Percentiles rank a stretch among this genome's conserved stretches.
Evolutionary conservation across 2,329 filamentous ascomycete genomes (phyloP).

Genomic region (Pseudogymnoascus sp.): DNA sequence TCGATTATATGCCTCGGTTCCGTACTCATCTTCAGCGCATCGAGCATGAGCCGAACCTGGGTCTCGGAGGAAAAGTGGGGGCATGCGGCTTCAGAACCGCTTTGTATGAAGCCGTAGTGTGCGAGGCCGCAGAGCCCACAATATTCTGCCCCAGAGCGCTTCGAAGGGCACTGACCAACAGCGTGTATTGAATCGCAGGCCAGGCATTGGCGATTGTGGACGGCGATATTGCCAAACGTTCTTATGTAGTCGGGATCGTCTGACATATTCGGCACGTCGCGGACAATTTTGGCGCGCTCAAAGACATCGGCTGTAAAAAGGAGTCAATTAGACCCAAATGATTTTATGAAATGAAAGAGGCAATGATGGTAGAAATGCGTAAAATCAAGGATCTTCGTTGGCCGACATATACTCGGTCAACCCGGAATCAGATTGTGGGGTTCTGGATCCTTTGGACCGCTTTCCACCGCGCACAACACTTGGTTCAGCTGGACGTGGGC

Average conservation of each 20-base stretch:
- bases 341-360: neutral
- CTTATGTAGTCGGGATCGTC: neutral
- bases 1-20: conserved; percentile 47
- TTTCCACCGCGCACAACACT: neutral
- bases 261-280: neutral
- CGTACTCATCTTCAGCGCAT: conserved; percentile 49
- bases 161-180: conserved; percentile 52
- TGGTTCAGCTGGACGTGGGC: neutral
- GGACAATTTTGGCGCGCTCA: neutral
- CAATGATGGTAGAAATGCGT: neutral
- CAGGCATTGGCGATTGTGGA: conserved; percentile 32
- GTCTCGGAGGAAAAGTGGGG: conserved; percentile 55
- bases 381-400: neutral
- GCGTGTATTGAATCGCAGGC: conserved; percentile 48
- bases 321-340: neutral
- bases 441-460: neutral
- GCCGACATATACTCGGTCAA: neutral
- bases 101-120: conserved; percentile 47
- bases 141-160: conserved; percentile 48
- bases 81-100: conserved; percentile 32
- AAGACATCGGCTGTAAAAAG: neutral
- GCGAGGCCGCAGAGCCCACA: conserved; percentile 58
- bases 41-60: conserved; percentile 56
- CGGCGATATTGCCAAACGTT: neutral
- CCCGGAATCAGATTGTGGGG: neutral